Evolutionary conservation across 2,329 filamentous ascomycete species (phyloP).

Genomic region (Beauveria scarabaeidicola): DNA sequence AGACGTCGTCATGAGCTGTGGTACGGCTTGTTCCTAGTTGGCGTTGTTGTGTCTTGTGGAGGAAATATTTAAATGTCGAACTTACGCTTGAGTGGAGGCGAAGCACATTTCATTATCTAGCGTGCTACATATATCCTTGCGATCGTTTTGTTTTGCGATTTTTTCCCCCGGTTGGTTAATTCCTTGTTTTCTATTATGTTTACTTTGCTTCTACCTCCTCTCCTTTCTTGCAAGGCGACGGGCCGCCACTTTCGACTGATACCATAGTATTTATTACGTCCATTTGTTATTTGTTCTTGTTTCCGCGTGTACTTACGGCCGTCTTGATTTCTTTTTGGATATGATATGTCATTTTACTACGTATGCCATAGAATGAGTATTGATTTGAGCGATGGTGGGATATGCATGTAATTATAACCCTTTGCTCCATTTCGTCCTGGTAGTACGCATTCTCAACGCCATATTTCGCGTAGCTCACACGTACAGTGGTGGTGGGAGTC

Average conservation of each 20-base stretch:
- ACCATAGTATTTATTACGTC: not conserved
- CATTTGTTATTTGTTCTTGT: not conserved
- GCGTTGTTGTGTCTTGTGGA: not conserved
- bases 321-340: not conserved
- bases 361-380: not conserved
- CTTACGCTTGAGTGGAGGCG: not conserved
- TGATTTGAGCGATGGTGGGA: not conserved
- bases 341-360: not conserved
- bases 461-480: no score
- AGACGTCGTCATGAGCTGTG: slow-evolving; percentile 24
- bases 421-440: no score
- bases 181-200: not conserved
- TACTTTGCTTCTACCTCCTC: not conserved
- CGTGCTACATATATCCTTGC: not conserved
- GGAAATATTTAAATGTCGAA: not conserved
- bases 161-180: not conserved
- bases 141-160: not conserved
- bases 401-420: no score
- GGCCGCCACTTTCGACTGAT: not conserved
- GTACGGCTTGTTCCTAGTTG: not conserved
- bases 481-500: no score
- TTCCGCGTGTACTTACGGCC: not conserved
- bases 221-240: not conserved
- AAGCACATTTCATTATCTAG: not conserved
- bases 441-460: no score